Evolutionary conservation across 1,284 basidiomycete species (phyloP).

Genomic region (Puccinia hordei): DNA sequence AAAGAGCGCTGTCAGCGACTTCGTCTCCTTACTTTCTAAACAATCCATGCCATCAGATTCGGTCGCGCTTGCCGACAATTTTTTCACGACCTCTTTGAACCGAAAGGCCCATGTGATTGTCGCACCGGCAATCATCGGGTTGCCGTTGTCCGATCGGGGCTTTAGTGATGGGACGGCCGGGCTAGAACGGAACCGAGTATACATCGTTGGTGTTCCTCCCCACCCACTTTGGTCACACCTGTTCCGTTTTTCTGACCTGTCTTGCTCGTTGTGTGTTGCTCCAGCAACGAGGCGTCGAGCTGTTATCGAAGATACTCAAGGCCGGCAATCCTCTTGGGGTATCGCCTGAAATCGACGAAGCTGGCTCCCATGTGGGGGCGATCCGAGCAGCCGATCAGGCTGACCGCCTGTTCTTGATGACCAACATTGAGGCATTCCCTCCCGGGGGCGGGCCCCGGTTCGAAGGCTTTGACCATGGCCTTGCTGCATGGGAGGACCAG

Average conservation of each 20-base stretch:
- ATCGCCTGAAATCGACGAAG: constrained; percentile 28
- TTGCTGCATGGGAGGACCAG: constrained; percentile 32
- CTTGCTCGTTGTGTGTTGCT: constrained; percentile 1
- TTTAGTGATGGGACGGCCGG: constrained; percentile 48
- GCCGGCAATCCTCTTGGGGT: constrained; percentile 48
- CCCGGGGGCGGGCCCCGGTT: constrained; percentile 51
- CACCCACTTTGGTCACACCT: constrained; percentile 36
- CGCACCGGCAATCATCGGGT: constrained; percentile 7
- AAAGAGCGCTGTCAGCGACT: constrained; percentile 52
- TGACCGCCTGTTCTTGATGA: constrained; percentile 53
- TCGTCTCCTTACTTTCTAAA: constrained; percentile 51
- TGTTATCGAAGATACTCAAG: constrained; percentile 39
- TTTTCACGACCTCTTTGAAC: constrained; percentile 56
- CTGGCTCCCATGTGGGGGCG: constrained; percentile 2
- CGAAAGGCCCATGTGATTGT: constrained; percentile 54
- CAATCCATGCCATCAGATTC: constrained; percentile 23
- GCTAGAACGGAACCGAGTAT: constrained; percentile 36
- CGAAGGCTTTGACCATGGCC: neutral
- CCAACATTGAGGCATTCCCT: constrained; percentile 54
- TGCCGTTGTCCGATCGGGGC: constrained; percentile 29
- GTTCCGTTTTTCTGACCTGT: constrained; percentile 24
- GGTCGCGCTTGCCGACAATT: constrained; percentile 55
- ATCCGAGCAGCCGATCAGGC: constrained; percentile 51
- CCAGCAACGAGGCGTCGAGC: constrained; percentile 49
- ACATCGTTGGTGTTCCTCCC: constrained; percentile 40